Base-by-base conservation (phyloP, 345 rosid species). In the Garcia nutans region DNA sequence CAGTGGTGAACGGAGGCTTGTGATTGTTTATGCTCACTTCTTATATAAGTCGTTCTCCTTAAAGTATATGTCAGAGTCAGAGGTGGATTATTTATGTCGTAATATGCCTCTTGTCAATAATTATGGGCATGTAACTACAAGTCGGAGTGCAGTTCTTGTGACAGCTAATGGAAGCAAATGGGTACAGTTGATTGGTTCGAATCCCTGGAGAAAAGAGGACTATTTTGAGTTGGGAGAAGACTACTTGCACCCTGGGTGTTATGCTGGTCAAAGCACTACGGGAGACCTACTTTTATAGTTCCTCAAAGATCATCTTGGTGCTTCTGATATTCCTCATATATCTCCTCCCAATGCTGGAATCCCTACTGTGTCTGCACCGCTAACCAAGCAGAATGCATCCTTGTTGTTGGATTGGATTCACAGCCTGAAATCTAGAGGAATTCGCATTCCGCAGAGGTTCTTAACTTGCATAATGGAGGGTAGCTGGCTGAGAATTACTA, bases 111-210 rank as follows among this genome's bases (percentile, higher is more conserved):
- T 93, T 20, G 77, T 92, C 10, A 91, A 92, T 75, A 87, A 77
- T 67, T 86, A 83, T 65, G 86, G 93, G 1, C 0, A 7, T 65
- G 85, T 86, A 15, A 68, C 16, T 49, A 83, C 62, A 0, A 49
- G 0, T 5, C 65, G 81, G 37, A 37, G 7, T 3, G 88, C 82
- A 0, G 84, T 88, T 83, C 93, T 93, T 74, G 90, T 93, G 44
- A 93, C 96, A 10, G 94, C 89, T 60, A 84, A 77, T 6, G 85
- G 60, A 59, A 89, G 96, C 82, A 87, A 88, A 76, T 92, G 96
- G 97, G 80, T 77, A 10, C 69, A 83, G 62, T 61, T 92, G 65
- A 74, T 84, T 60, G 85, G 73, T 55, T 88, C 91, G 17, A 88
- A 84, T 62, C 91, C 87, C 8, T 89, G 93, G 93, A 85, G 81